A percentile compares a stretch with the other conserved stretches of the same genome.
Conservation (phyloP, 2,329 filamentous ascomycete species). For the Aphanocladium album region DNA sequence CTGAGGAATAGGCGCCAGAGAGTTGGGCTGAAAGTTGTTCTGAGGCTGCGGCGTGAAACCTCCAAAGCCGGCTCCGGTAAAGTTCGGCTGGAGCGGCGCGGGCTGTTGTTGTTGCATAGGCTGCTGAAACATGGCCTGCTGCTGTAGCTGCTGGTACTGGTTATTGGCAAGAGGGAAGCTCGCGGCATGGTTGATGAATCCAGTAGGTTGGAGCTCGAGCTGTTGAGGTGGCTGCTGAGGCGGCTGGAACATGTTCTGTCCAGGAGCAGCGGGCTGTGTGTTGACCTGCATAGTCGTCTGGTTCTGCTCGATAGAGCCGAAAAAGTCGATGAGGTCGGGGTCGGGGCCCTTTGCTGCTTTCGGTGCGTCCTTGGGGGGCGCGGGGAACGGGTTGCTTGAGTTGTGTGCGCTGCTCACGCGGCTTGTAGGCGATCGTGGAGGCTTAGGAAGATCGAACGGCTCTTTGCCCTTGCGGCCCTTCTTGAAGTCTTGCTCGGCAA, state of each 20-base stretch:
- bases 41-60: slow-evolving; percentile 65
- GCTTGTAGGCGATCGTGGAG: slow-evolving; percentile 27
- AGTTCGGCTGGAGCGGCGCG: slow-evolving; percentile 42
- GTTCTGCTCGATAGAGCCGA: slow-evolving; percentile 86
- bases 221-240: slow-evolving; percentile 22
- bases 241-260: slow-evolving; percentile 28
- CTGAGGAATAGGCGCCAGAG: slow-evolving; percentile 54
- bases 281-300: slow-evolving; percentile 63
- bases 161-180: slow-evolving; percentile 19
- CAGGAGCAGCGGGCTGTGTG: slow-evolving; percentile 26
- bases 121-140: slow-evolving; percentile 27
- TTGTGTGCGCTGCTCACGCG: slow-evolving; percentile 16
- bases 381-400: slow-evolving; percentile 40
- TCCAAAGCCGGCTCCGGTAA: slow-evolving; percentile 74
- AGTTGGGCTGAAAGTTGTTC: slow-evolving; percentile 45
- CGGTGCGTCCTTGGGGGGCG: slow-evolving; percentile 33
- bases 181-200: slow-evolving; percentile 3
- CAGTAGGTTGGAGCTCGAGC: slow-evolving; percentile 17
- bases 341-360: slow-evolving; percentile 57
- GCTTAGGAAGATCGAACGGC: slow-evolving; percentile 31
- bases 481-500: slow-evolving; percentile 77
- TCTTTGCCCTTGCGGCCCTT: slow-evolving; percentile 40
- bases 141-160: slow-evolving; percentile 28
- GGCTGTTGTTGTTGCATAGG: slow-evolving; percentile 37
- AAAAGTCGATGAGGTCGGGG: slow-evolving; percentile 87